Percentiles rank a stretch among this genome's conserved stretches.
These are phyloP conservation scores for Fusarium sp. DNA, from an alignment of 2,329 filamentous ascomycete species.

Conservation along the genomic window DNA sequence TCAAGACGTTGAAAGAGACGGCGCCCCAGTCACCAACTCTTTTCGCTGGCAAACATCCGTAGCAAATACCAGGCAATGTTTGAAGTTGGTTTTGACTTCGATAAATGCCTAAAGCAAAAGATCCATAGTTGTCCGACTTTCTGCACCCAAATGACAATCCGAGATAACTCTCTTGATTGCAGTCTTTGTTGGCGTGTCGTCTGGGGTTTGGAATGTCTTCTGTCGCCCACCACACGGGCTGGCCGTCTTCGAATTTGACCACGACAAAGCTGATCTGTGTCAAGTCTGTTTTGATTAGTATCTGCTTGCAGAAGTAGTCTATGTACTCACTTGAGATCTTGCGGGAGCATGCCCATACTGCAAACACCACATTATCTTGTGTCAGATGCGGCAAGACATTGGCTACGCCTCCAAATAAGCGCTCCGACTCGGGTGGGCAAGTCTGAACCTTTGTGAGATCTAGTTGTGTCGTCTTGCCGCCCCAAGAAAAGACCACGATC, in stretches of 20 bases:
- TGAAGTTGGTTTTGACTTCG: neutral
- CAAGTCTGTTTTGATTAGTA: constrained; percentile 5
- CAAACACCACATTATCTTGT: constrained; percentile 27
- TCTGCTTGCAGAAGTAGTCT: neutral
- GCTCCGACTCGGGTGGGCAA: neutral
- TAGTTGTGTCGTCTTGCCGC: constrained; percentile 26
- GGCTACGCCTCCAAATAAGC: constrained; percentile 21
- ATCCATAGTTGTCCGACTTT: constrained; percentile 29
- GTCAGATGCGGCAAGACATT: constrained; percentile 37
- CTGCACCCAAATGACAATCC: neutral
- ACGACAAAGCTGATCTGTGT: constrained; percentile 12
- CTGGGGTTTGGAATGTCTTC: constrained; percentile 26
- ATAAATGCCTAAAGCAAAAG: constrained; percentile 28
- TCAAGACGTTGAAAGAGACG: constrained; percentile 32
- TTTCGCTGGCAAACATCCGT: constrained; percentile 4
- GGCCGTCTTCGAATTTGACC: constrained; percentile 20
- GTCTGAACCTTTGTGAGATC: constrained; percentile 9
- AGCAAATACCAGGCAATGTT: neutral
- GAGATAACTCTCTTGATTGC: neutral
- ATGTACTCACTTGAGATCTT: neutral
- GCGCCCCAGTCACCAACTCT: constrained; percentile 22
- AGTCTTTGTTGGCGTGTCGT: neutral
- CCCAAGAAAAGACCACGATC: constrained; percentile 39
- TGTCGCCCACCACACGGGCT: constrained; percentile 2
- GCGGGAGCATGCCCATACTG: constrained; percentile 17